phyloP scores from a whole-genome alignment of 176 grass and related monocot genomes.

The Bromus sterilis region DNA sequence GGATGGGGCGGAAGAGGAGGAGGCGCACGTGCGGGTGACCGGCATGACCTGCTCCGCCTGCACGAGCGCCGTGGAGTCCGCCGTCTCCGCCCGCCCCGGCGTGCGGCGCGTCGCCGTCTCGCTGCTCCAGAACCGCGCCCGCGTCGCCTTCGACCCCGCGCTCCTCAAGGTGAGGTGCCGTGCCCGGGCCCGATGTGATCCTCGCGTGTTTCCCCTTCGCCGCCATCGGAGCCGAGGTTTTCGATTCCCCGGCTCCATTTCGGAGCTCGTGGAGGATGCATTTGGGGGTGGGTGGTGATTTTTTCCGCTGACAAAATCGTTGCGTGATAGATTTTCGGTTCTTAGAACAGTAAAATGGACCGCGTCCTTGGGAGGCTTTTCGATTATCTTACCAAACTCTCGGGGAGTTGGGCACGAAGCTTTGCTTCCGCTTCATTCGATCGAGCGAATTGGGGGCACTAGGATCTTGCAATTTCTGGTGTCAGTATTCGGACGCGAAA shows the following conservation, averaged over 20 bases:
- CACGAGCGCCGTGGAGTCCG: constrained; percentile 76
- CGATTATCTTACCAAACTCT: background rate
- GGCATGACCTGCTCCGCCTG: constrained; percentile 99
- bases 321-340: background rate
- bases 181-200: background rate
- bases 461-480: background rate
- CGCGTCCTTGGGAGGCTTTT: background rate
- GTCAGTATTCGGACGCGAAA: background rate
- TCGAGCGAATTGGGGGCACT: background rate
- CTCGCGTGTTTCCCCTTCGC: constrained; percentile 12
- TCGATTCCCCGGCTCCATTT: too few relatives aligned
- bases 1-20: constrained; percentile 15
- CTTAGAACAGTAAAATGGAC: background rate
- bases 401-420: background rate
- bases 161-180: constrained; percentile 49
- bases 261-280: constrained; percentile 8
- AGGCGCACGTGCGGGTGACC: constrained; percentile 65
- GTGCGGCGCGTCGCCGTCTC: constrained; percentile 75
- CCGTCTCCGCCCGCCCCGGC: constrained; percentile 50
- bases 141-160: constrained; percentile 75
- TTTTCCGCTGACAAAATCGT: background rate
- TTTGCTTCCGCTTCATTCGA: background rate
- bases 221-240: too few relatives aligned
- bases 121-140: constrained; percentile 87
- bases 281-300: background rate